Percentiles rank a stretch among this genome's conserved stretches.
Conservation (phyloP, 2,329 filamentous ascomycete species). For the Mollisiaceae sp. region DNA sequence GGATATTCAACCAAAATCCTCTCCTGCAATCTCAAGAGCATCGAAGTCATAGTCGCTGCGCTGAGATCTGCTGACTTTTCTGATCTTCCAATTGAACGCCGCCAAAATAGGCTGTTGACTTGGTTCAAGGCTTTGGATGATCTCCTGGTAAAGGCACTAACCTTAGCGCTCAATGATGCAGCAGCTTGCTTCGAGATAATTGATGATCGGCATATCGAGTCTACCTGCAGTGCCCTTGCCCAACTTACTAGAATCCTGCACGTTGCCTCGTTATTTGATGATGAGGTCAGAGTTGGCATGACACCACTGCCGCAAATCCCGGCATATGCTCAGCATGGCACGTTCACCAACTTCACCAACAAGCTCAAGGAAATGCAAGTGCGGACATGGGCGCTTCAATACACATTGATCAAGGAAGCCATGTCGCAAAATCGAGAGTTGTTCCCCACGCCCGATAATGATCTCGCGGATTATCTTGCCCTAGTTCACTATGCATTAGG, state of each 20-base stretch:
- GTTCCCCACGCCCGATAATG: slow-evolving; percentile 71
- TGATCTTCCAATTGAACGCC: slow-evolving; percentile 62
- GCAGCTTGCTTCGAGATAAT: slow-evolving; percentile 80
- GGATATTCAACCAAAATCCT: slow-evolving; percentile 87
- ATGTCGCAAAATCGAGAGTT: slow-evolving; percentile 68
- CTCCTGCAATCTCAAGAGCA: slow-evolving; percentile 83
- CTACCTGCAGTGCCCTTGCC: slow-evolving; percentile 73
- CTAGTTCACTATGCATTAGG: slow-evolving; percentile 85
- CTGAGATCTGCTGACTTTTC: slow-evolving; percentile 64
- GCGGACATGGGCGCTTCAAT: slow-evolving; percentile 86
- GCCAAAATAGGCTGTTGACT: slow-evolving; percentile 73
- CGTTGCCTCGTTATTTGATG: slow-evolving; percentile 80
- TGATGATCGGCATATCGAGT: slow-evolving; percentile 76
- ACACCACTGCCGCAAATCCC: slow-evolving; percentile 62
- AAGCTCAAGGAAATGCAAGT: slow-evolving; percentile 88
- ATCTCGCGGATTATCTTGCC: slow-evolving; percentile 79
- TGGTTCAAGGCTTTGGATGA: slow-evolving; percentile 82
- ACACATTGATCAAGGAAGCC: slow-evolving; percentile 77
- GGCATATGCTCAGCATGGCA: slow-evolving; percentile 47
- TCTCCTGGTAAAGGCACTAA: slow-evolving; percentile 73
- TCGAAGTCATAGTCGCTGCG: slow-evolving; percentile 80
- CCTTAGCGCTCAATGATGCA: slow-evolving; percentile 67
- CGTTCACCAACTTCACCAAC: slow-evolving; percentile 62
- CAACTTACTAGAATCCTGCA: slow-evolving; percentile 78
- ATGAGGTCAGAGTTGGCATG: slow-evolving; percentile 81